A percentile compares a stretch with the other conserved stretches of the same genome.
These are phyloP conservation scores for Elsinoe arachidis DNA, from an alignment of 2,329 filamentous ascomycete species.

Conservation along the genomic window DNA sequence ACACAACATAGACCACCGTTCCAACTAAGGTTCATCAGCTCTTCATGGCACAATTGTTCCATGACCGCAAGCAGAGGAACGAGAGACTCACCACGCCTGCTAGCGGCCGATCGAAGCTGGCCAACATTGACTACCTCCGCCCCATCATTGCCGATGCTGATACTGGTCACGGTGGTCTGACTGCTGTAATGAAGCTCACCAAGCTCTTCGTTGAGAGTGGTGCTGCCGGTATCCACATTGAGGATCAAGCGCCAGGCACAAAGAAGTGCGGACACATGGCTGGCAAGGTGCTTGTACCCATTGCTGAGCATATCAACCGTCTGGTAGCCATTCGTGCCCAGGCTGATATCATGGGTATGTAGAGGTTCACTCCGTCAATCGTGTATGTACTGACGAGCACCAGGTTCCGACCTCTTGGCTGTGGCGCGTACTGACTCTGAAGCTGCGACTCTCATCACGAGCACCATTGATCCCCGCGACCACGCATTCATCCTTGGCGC, in stretches of 20 bases:
- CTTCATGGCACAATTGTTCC: conserved; percentile 98
- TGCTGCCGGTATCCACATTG: conserved; percentile 95
- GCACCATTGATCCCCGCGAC: conserved; percentile 90
- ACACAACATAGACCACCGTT: conserved; percentile 66
- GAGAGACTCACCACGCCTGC: conserved; percentile 75
- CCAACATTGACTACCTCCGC: conserved; percentile 86
- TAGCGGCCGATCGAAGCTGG: conserved; percentile 59
- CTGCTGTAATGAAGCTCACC: conserved; percentile 98
- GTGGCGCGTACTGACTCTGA: conserved; percentile 95
- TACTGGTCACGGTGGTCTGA: conserved; percentile 92
- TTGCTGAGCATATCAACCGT: conserved; percentile 96
- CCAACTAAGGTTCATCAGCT: conserved; percentile 97
- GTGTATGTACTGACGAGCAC: background rate
- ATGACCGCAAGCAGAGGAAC: conserved; percentile 97
- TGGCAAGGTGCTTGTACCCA: conserved; percentile 93
- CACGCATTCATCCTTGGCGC: conserved; percentile 85
- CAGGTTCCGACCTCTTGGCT: conserved; percentile 74
- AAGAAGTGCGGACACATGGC: conserved; percentile 99
- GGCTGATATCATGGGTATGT: conserved; percentile 89
- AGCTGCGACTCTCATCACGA: conserved; percentile 93
- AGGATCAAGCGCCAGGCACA: conserved; percentile 94
- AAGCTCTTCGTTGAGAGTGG: conserved; percentile 96
- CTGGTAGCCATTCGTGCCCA: conserved; percentile 94
- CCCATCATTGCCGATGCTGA: conserved; percentile 96
- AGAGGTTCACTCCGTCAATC: background rate